Evolutionary conservation across 2,329 filamentous ascomycete genomes (phyloP).

Genomic region (Remersonia thermophila): DNA sequence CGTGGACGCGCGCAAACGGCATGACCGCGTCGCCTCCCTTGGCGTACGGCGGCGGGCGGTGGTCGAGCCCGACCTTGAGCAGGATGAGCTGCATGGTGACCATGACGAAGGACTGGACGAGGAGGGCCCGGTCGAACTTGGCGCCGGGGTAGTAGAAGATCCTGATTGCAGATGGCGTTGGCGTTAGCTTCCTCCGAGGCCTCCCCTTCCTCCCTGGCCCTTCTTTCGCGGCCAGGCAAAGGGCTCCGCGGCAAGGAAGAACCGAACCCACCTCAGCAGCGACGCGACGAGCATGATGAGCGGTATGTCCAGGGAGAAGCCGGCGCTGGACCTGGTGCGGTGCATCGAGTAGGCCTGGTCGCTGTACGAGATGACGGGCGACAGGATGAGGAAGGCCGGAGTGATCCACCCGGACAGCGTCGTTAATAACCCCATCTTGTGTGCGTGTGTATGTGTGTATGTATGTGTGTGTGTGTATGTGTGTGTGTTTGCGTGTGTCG

Average conservation of each 20-base stretch:
- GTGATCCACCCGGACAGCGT: constrained; percentile 43
- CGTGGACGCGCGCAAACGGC: constrained; percentile 48
- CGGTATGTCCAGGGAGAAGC: constrained; percentile 59
- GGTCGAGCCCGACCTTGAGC: constrained; percentile 56
- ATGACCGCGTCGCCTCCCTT: constrained; percentile 47
- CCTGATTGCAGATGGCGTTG: no score
- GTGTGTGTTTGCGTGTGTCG: no score
- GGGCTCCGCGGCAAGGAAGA: not conserved
- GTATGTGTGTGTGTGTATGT: not conserved
- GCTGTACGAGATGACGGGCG: constrained; percentile 51
- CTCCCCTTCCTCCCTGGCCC: no score
- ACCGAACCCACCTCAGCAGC: constrained; percentile 41
- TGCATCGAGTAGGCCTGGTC: constrained; percentile 57
- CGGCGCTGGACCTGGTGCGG: constrained; percentile 48
- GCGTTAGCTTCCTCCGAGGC: no score
- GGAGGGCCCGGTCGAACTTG: constrained; percentile 49
- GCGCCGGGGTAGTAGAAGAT: constrained; percentile 60
- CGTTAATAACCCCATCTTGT: constrained; percentile 31
- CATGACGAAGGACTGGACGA: constrained; percentile 55
- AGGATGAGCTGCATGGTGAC: constrained; percentile 50
- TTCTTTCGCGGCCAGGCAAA: not conserved
- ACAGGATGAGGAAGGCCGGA: constrained; percentile 51
- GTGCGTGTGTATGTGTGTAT: no score
- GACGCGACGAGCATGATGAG: constrained; percentile 62
- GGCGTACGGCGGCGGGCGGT: constrained; percentile 46